Base-by-base conservation (phyloP, 2,329 filamentous ascomycete genomes). In the Botrytis deweyae region DNA sequence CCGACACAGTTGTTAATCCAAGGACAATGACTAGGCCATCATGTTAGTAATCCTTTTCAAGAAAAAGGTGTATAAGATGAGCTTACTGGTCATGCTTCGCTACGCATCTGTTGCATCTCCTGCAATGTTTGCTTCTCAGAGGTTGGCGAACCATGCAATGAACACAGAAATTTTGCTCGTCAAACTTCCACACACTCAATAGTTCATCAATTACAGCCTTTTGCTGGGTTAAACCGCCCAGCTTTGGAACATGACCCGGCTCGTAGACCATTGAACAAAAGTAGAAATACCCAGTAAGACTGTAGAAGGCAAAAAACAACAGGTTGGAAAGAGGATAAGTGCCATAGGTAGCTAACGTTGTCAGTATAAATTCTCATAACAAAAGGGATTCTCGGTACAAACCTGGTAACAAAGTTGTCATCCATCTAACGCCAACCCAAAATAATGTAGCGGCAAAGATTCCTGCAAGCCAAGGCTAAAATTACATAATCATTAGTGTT, bases 1-100 rank as follows among this genome's bases (percentile, higher is more conserved):
- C 93, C 96, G 61, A 99, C 89, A 80, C 96, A 99, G 83, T 98
- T 98, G 84, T 97, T 93, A 38, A 98, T 93, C 96, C 96, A 99
- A 0, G 96, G 96, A 80, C 96, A 99, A 81, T 99, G 96, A 80
- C 94, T 97, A 73, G 44, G 29, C 18, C 22, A 9, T 72, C 14
- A 25, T 16, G 22, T 73, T 46, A 73, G 36, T 25, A 16, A 58
- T 18, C 22, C 9, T 4, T 3, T 40, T 63, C n/a, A 38, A 58
- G 7, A 42, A 1, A 46, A 44, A 42, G 22, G 22, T 25, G 55
- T 22, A 64, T 36, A 36, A 7, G 33, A n/a, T 55, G 18, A 29
- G 73, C 93, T 87, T 84, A 97, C 94, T 99, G 96, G 81, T 99
- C 96, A 84, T 97, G 94, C 83, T 97, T 97, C 72, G 95, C 94